A percentile compares a stretch with the other conserved stretches of the same genome.
phyloP scores from a whole-genome alignment of 2,329 filamentous ascomycete genomes.

The Aaosphaeria arxii region DNA sequence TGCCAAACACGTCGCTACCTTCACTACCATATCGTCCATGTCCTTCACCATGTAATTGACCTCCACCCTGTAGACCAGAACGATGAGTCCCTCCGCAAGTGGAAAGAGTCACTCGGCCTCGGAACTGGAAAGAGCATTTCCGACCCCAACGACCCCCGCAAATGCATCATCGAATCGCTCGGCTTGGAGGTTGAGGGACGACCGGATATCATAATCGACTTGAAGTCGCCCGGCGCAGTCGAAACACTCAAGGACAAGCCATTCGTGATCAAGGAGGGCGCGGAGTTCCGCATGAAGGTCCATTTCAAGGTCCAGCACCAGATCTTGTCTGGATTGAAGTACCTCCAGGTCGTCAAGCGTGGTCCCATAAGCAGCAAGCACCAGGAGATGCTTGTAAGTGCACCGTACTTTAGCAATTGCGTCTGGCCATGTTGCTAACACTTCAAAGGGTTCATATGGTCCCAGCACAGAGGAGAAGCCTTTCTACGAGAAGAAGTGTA shows the following conservation, averaged over 20 bases:
- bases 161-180: conserved; percentile 89
- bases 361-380: conserved; percentile 88
- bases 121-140: conserved; percentile 55
- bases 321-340: conserved; percentile 91
- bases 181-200: conserved; percentile 83
- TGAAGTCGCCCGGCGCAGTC: conserved; percentile 71
- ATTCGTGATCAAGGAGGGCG: conserved; percentile 96
- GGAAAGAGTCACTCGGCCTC: conserved; percentile 94
- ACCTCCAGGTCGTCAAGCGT: conserved; percentile 89
- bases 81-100: conserved; percentile 93
- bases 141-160: conserved; percentile 71
- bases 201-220: conserved; percentile 82
- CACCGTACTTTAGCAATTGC: too few species aligned
- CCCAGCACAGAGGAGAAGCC: conserved; percentile 88
- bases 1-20: not conserved
- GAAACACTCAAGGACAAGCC: conserved; percentile 81
- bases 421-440: conserved; percentile 1
- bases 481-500: conserved; percentile 88
- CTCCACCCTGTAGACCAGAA: conserved; percentile 53
- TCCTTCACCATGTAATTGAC: not conserved
- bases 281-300: conserved; percentile 90
- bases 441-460: conserved; percentile 76
- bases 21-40: conserved; percentile 6
- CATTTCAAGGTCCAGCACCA: conserved; percentile 96
- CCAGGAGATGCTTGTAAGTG: conserved; percentile 90